These are phyloP conservation scores for Knoxdaviesia proteae DNA, from an alignment of 2,329 filamentous ascomycete genomes.

Conservation along the genomic window DNA sequence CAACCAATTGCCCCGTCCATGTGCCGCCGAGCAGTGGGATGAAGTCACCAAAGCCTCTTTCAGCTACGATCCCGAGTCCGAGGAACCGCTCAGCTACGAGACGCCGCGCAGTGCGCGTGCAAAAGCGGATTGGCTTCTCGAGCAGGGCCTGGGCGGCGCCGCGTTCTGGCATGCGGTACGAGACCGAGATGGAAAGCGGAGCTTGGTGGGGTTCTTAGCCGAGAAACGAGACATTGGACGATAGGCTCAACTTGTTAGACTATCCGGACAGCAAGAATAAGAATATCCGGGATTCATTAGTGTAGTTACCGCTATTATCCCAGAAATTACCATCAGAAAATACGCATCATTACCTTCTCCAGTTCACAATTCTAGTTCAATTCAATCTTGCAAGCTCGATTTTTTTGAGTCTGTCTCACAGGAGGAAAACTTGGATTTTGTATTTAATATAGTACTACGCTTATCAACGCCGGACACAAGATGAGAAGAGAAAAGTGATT, in stretches of 20 bases:
- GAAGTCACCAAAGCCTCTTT: constrained; percentile 41
- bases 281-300: constrained; percentile 23
- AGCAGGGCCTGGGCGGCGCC: constrained; percentile 44
- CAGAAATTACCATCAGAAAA: no score
- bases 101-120: constrained; percentile 31
- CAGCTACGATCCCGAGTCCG: constrained; percentile 38
- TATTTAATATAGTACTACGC: neutral
- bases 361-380: neutral
- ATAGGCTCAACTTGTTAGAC: constrained; percentile 26
- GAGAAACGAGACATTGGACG: constrained; percentile 23
- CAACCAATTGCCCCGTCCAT: constrained; percentile 43
- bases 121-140: constrained; percentile 45
- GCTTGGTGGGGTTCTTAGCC: constrained; percentile 35
- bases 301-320: no score
- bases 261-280: constrained; percentile 37
- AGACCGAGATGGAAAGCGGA: constrained; percentile 30
- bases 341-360: no score
- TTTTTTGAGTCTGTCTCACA: neutral
- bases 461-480: neutral
- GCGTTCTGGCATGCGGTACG: constrained; percentile 75
- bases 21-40: constrained; percentile 36
- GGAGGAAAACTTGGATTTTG: neutral
- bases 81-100: constrained; percentile 52
- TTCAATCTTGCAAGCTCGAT: neutral
- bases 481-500: neutral